A percentile compares a stretch with the other conserved stretches of the same genome.
These are phyloP conservation scores for Santalum album DNA, from an alignment of 164 flowering plant species.

Conservation along the genomic window DNA sequence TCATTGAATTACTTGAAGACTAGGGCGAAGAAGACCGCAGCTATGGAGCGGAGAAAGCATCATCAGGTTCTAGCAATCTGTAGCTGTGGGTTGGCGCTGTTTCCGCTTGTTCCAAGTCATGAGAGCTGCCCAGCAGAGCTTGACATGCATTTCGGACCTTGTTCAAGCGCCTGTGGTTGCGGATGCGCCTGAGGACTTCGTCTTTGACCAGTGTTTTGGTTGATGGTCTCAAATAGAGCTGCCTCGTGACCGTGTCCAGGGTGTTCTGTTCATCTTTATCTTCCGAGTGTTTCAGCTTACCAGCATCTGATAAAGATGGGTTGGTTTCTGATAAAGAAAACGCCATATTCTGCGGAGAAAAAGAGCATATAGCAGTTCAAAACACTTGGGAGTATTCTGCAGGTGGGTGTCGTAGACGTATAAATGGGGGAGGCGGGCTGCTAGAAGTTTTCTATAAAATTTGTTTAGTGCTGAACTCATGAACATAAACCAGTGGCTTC, in stretches of 20 bases:
- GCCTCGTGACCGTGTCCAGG: slow-evolving; percentile 19
- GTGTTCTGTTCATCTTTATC: slow-evolving; percentile 9
- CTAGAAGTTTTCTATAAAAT: too few relatives aligned
- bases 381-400: too few relatives aligned
- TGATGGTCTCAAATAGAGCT: slow-evolving; percentile 35
- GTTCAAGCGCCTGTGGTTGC: slow-evolving; percentile 38
- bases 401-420: too few relatives aligned
- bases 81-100: not conserved
- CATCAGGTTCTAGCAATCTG: slow-evolving; percentile 14
- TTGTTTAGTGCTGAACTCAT: too few relatives aligned
- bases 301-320: slow-evolving; percentile 12
- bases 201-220: slow-evolving; percentile 35
- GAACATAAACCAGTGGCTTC: not conserved
- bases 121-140: slow-evolving; percentile 9
- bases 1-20: too few relatives aligned
- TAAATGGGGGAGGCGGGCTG: too few relatives aligned
- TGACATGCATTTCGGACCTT: slow-evolving; percentile 25
- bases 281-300: slow-evolving; percentile 9
- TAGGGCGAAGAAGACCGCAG: too few relatives aligned
- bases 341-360: slow-evolving; percentile 20
- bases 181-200: slow-evolving; percentile 50
- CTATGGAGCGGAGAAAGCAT: slow-evolving; percentile 18
- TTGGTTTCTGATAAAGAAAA: slow-evolving; percentile 20
- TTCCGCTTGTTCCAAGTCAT: not conserved
- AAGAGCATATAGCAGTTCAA: not conserved